Evolutionary conservation across 2,329 filamentous ascomycete genomes (phyloP), one percentile per base, ranked within the genome.

Genomic region (Cytospora chrysosperma): DNA sequence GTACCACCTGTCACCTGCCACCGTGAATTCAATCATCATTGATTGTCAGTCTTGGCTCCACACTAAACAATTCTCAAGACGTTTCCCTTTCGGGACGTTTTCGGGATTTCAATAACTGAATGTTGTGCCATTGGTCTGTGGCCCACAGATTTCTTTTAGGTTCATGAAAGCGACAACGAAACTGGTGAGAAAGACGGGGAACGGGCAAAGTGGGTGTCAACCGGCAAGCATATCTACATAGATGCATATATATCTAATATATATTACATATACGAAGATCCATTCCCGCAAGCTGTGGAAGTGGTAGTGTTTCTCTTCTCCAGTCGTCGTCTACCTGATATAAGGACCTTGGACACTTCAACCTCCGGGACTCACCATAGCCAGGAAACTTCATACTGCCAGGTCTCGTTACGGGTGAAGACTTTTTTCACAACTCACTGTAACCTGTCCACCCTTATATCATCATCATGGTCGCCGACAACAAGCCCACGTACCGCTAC

Each of bases 401-500:
- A 40, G 19, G 4, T 55, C 37, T 34, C 27, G 27, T 19, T 30
- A 49, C n/a, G 19, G 53, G n/a, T 50, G 59, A 61, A 61, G 59
- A 55, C 37, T 55, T 67, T n/a, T 63, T 62, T 59, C 56, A 21
- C 32, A 55, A 52, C 28, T 56, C 50, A 63, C 67, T 47, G 10
- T 10, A 47, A 12, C n/a, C 43, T n/a, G 43, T 47, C 24, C 51
- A n/a, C n/a, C n/a, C n/a, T n/a, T n/a, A n/a, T n/a, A n/a, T n/a
- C n/a, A 17, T 47, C 70, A 77, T 66, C 61, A 81, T 82, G 78
- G 75, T 73, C 67, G 74, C 74, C 69, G 73, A 80, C 73, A 74
- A 79, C 52, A 76, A 75, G 66, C 71, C 78, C 37, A 81, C 79
- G 67, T 80, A 77, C 73, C 80, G 80, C 67, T 87, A 87, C 74